Base-by-base conservation (phyloP, 305 asterid species). In the Fraxinus sp. region DNA sequence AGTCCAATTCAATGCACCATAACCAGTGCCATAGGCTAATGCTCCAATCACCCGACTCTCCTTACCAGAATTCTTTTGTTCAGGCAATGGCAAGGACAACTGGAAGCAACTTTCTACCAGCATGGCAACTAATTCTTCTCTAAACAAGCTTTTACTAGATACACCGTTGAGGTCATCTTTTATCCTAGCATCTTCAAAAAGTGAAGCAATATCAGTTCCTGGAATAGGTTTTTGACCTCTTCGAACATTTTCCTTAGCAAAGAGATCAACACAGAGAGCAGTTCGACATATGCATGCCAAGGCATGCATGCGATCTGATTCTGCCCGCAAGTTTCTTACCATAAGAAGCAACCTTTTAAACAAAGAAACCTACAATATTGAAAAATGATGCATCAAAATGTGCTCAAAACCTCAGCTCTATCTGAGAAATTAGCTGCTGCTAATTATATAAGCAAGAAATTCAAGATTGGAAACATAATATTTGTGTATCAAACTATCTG, bases 11-110 rank as follows among this genome's bases (percentile, higher is more conserved):
- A 95, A 86, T 64, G 98, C 98, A 84, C 98, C 98, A 91, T 94
- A 95, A 88, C 98, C 98, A 81, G 98, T 92, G 79, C 98, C 98
- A 74, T 95, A 95, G 49, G 98, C 97, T 85, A 95, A 90, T 46
- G 98, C 98, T 78, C 98, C 98, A 83, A 95, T 94, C 46, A 95
- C 98, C 90, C 98, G 88, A 93, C 98, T 91, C 87, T 94, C 98
- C 93, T 88, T 95, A 71, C 98, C 98, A 13, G 98, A 90, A 89
- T 90, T 94, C 85, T 93, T 92, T 79, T 92, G 97, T 84, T 95
- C 98, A 79, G 98, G 97, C 90, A 95, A 90, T 13, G 98, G 98
- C 83, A 95, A 85, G 41, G 98, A 95, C 90, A 95, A 79, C 90
- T 95, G 98, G 89, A 95, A 95, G 90, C 98, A 95, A 85, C 98